Conservation (phyloP, 441 rosid genomes). For the Populus tomentosa region DNA sequence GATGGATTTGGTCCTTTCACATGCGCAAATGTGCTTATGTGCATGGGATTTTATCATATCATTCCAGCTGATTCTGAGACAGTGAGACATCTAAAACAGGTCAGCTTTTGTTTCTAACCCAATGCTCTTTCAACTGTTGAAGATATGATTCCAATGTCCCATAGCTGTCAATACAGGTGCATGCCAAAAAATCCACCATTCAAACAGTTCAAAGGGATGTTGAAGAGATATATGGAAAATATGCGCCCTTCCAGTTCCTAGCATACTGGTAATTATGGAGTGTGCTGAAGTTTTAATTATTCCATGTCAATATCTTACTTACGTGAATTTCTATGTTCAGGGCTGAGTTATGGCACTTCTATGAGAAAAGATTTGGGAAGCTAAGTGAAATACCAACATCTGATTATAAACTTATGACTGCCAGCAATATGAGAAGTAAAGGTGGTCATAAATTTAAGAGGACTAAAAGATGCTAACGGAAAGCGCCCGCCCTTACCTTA, state of each 20-base stretch:
- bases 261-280: no score
- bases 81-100: slow-evolving; percentile 32
- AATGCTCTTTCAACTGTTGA: not conserved
- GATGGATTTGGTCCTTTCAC: slow-evolving; percentile 44
- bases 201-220: slow-evolving; percentile 23
- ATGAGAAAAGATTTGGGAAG: slow-evolving; percentile 37
- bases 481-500: not conserved
- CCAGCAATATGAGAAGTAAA: slow-evolving; percentile 33
- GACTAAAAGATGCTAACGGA: not conserved
- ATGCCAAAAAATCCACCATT: slow-evolving; percentile 25
- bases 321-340: slow-evolving; percentile 20
- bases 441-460: slow-evolving; percentile 8
- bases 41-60: slow-evolving; percentile 36
- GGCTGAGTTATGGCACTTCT: slow-evolving; percentile 43
- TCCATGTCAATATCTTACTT: not conserved
- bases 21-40: slow-evolving; percentile 32
- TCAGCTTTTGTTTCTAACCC: not conserved
- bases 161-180: slow-evolving; percentile 24
- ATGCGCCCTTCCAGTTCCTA: not conserved
- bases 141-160: not conserved
- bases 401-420: slow-evolving; percentile 36
- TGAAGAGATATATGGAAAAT: slow-evolving; percentile 21
- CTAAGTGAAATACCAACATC: slow-evolving; percentile 31
- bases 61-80: slow-evolving; percentile 39
- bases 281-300: no score